Base-by-base conservation (phyloP, 495 filamentous ascomycete species). In the Lindgomyces ingoldianus region DNA sequence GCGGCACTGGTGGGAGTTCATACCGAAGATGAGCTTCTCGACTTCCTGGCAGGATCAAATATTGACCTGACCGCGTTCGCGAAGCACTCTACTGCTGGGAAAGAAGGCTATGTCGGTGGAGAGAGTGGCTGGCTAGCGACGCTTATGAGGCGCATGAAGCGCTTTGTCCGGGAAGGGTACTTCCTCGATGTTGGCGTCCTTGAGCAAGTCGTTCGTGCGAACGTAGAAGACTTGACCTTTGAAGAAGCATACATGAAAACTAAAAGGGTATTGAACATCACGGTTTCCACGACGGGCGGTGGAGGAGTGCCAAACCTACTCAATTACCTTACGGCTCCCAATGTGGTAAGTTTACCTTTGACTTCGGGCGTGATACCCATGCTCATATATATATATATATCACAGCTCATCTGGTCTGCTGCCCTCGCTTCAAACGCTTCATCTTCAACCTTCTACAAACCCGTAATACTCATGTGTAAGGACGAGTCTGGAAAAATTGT, bases 301-400 rank as follows among this genome's bases (percentile, higher is more conserved):
- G 85, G 85, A n/a, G 90, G 89, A 48, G 84, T 90, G 1, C 93
- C 93, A 9, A 91, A 88, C 60, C 75, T 96, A 21, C 81, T 98
- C 6, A 98, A 98, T 74, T 94, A 98, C 71, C 78, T 98, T 52
- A 98, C 93, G 14, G 90, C 93, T 12, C 93, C 93, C 24, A 94
- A 98, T 71, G 93, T 98, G 69, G 88, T 92, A 84, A 57, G 88
- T 87, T 21, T 18, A n/a, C 24, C 36, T 55, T 16, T 36, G n/a
- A 12, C 25, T 33, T 26, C 26, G 16, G 25, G 24, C 16, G 51
- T 27, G 16, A n/a, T 42, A 3, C 26, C 39, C 30, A 30, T 21
- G 29, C 41, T 63, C 22, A 62, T 14, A 14, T 39, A 39, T 14
- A 6, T 6, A 39, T 39, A 14, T 71, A 56, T 45, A 48, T 29